A percentile compares a stretch with the other conserved stretches of the same genome.
Conservation (phyloP, 352 stramenopile genomes). For the Globisporangium spinosum region DNA sequence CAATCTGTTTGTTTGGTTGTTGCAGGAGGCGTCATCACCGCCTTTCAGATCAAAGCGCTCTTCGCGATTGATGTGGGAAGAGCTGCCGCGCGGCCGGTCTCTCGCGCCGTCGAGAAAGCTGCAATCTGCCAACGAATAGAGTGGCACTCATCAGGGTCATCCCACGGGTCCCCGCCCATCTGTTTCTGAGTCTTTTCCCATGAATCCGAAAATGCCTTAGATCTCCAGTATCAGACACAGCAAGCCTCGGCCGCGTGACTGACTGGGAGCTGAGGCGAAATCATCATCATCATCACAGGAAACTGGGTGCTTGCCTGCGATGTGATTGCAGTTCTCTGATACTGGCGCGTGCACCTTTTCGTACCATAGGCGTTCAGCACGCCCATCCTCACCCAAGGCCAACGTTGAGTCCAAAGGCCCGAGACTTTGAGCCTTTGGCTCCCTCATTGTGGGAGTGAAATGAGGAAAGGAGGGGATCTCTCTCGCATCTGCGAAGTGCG, state of each 20-base stretch:
- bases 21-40: background rate
- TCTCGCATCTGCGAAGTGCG: slow-evolving; percentile 8
- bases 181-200: background rate
- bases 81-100: slow-evolving; percentile 1
- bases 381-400: background rate
- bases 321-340: slow-evolving; percentile 1
- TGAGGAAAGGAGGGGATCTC: background rate
- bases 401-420: background rate
- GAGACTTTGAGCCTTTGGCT: background rate
- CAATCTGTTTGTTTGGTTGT: background rate
- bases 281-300: no score
- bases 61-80: background rate
- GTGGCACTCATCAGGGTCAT: slow-evolving; percentile 2
- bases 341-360: slow-evolving; percentile 5
- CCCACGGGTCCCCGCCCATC: background rate
- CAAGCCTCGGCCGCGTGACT: background rate
- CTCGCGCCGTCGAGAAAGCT: slow-evolving; percentile 5
- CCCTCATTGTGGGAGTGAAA: background rate
- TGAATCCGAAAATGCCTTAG: background rate
- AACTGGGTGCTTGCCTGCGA: background rate
- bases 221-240: background rate
- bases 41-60: slow-evolving; percentile 10
- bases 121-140: slow-evolving; percentile 19
- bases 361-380: background rate
- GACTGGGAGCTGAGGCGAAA: background rate